Base-by-base conservation (phyloP, 2,329 filamentous ascomycete genomes). In the Chalaropsis ovoidea region DNA sequence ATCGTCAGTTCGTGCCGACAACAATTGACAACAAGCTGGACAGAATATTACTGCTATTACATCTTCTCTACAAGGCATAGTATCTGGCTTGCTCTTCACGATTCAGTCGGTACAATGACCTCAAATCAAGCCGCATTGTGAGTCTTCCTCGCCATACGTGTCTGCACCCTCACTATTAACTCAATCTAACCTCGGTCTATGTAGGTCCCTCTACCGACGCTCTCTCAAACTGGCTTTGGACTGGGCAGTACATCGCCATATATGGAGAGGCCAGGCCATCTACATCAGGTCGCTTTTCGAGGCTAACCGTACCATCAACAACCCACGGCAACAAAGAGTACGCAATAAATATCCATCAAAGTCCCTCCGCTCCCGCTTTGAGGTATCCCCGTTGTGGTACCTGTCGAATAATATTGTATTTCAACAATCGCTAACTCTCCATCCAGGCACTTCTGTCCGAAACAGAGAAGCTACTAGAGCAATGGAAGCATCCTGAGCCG, bases 401-500 rank as follows among this genome's bases (percentile, higher is more conserved):
- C 17, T 19, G 2, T 22, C 39, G 17, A 49, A 42, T 42, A 45
- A 62, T 45, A 19, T 41, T 49, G 47, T 13, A 58, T n/a, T 22
- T 17, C 24, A 24, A 35, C 24, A 47, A 39, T 47, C 3, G 6
- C 42, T 64, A 58, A 67, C 35, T 13, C 17, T 42, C 13, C 19
- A 27, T 56, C 13, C n/a, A 99, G 94, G 85, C 85, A 62, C 77
- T 99, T 67, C 82, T 97, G 70, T 84, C 86, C 68, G 91, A 96
- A 78, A 93, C 94, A 3, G 92, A 97, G 76, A 87, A 87, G 71
- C 75, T 96, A 67, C 79, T 99, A 69, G 85, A 94, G 72, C 89
- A 87, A 76, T 99, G 93, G 93, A 97, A 97, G 79, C 94, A 99
- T 74, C 94, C 94, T 2, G 94, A 99, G 75, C 92, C 94, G 41